phyloP scores from a whole-genome alignment of 768 basidiomycete genomes.

The Lentinula aciculospora region DNA sequence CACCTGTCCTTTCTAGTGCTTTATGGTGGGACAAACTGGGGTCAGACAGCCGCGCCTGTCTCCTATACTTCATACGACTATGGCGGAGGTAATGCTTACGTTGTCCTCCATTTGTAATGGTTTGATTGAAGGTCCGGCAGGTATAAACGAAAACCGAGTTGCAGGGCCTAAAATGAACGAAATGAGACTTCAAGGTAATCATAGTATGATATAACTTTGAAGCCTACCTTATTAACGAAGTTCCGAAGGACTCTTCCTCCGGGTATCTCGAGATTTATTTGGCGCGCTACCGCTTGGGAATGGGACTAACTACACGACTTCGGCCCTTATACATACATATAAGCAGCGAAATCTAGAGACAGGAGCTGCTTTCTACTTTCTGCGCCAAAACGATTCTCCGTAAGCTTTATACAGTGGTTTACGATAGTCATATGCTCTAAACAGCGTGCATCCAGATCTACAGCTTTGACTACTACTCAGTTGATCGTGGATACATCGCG shows the following conservation, averaged over 20 bases:
- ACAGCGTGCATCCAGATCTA: slow-evolving; percentile 25
- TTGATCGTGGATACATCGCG: slow-evolving; percentile 37
- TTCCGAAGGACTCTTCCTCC: slow-evolving; percentile 41
- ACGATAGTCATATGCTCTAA: not conserved
- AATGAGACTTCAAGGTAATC: slow-evolving; percentile 48
- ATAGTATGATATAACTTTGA: too few species aligned
- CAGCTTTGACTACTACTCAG: slow-evolving; percentile 35
- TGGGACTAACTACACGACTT: slow-evolving; percentile 45
- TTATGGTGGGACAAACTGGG: slow-evolving; percentile 64
- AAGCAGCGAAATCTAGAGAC: slow-evolving; percentile 41
- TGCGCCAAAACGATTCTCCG: slow-evolving; percentile 40
- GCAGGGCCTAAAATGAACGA: slow-evolving; percentile 45
- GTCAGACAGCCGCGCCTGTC: slow-evolving; percentile 49
- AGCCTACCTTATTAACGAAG: too few species aligned
- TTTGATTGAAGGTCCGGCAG: slow-evolving; percentile 13
- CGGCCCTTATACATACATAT: slow-evolving; percentile 35
- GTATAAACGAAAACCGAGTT: slow-evolving; percentile 49
- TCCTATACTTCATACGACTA: slow-evolving; percentile 62
- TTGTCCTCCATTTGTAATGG: not conserved
- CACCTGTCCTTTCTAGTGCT: slow-evolving; percentile 30
- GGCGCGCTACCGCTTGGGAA: slow-evolving; percentile 39
- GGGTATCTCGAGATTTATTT: slow-evolving; percentile 44
- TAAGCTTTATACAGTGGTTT: slow-evolving; percentile 14
- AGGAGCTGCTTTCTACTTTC: slow-evolving; percentile 42
- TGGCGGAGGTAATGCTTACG: slow-evolving; percentile 32